Conservation (phyloP, 106 monocot genomes). For the Phalaenopsis equestris region DNA sequence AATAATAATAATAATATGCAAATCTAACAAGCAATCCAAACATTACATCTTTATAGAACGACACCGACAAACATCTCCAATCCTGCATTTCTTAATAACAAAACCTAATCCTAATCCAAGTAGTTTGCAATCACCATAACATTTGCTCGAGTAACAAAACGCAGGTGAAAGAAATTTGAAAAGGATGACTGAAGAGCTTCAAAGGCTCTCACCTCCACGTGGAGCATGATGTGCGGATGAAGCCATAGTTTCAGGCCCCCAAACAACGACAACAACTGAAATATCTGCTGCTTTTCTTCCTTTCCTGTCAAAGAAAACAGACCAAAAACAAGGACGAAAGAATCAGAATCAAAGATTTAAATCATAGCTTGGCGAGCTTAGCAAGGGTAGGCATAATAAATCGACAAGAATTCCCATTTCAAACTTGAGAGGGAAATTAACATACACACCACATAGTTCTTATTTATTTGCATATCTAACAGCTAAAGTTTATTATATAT, state of each 20-base stretch:
- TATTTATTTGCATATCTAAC: no score
- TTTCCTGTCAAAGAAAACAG: background rate
- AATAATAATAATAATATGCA: background rate
- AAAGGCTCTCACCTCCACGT: background rate
- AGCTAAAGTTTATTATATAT: no score
- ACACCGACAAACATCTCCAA: background rate
- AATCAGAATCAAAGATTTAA: background rate
- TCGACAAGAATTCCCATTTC: no score
- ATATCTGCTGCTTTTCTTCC: slow-evolving; percentile 1
- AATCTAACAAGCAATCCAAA: background rate
- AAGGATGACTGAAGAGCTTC: background rate
- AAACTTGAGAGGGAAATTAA: no score
- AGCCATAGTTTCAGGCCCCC: background rate
- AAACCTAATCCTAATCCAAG: background rate
- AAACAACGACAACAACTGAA: slow-evolving; percentile 7
- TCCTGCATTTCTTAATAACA: background rate
- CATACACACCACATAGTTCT: no score
- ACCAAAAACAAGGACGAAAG: background rate
- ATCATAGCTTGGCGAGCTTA: no score
- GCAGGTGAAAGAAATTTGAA: background rate
- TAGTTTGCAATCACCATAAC: background rate
- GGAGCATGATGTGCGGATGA: background rate
- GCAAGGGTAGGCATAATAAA: no score
- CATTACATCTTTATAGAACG: background rate
- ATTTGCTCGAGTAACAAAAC: no score